Evolutionary conservation across 495 filamentous ascomycete species (phyloP).

Genomic region (Chaetomidium leptoderma): DNA sequence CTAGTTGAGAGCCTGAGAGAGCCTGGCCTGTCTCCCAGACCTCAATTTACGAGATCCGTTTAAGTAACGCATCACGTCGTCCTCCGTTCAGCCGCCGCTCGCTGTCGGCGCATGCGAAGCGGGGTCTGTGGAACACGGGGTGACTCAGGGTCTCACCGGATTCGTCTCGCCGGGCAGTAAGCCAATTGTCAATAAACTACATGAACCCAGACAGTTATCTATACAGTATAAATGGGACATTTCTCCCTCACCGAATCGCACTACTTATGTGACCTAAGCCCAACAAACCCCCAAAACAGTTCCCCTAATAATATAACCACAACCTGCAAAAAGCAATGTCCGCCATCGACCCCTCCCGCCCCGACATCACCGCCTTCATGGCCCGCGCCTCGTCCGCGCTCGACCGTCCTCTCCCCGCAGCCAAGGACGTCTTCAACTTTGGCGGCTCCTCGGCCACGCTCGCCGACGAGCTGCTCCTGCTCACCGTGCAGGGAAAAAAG

Average conservation of each 20-base stretch:
- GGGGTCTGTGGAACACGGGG: background rate
- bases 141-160: background rate
- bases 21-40: too few species aligned
- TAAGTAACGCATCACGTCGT: too few species aligned
- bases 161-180: background rate
- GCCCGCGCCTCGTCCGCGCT: constrained; percentile 23
- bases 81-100: too few species aligned
- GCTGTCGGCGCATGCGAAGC: background rate
- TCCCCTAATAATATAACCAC: background rate
- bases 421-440: constrained; percentile 36
- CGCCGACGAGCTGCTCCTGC: constrained; percentile 20
- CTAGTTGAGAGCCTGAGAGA: too few species aligned
- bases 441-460: constrained; percentile 14
- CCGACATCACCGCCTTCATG: constrained; percentile 32
- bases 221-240: too few species aligned
- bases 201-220: too few species aligned
- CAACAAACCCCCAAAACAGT: background rate
- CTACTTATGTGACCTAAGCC: too few species aligned
- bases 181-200: background rate
- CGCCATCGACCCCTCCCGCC: constrained; percentile 37
- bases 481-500: constrained; percentile 29
- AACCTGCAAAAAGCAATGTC: constrained; percentile 43
- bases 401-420: constrained; percentile 17
- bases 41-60: too few species aligned
- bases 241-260: too few species aligned